A percentile compares a stretch with the other conserved stretches of the same genome.
Evolutionary conservation across 2,329 filamentous ascomycete genomes (phyloP).

Genomic region (Colletotrichum sublineola): DNA sequence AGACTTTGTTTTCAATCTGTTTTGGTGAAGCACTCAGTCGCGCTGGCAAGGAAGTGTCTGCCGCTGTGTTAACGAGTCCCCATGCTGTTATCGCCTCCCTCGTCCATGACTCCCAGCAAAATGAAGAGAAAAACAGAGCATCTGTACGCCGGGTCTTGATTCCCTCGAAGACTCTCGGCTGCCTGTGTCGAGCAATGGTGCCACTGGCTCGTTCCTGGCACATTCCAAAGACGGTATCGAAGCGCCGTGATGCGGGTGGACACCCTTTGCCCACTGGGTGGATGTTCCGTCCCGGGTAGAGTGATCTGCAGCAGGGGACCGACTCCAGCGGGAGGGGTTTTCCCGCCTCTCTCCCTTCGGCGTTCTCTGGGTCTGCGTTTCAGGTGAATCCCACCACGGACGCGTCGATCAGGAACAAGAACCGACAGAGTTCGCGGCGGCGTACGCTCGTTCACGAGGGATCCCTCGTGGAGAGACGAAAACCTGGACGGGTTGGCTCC

Average conservation of each 20-base stretch:
- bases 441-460: background rate
- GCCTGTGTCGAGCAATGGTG: constrained; percentile 11
- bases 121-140: background rate
- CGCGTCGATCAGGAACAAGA: constrained; percentile 37
- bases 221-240: constrained; percentile 11
- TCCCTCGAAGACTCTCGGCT: constrained; percentile 1
- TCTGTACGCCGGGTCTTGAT: background rate
- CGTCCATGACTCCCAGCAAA: constrained; percentile 11
- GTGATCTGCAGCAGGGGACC: constrained; percentile 34
- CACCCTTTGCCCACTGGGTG: constrained; percentile 10
- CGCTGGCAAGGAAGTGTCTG: background rate
- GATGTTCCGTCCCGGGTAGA: constrained; percentile 34
- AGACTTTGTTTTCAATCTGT: constrained; percentile 22
- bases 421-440: constrained; percentile 31
- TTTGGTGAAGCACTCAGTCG: constrained; percentile 6
- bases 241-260: constrained; percentile 17
- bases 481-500: constrained; percentile 9
- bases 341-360: background rate
- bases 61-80: background rate
- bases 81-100: background rate
- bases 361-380: constrained; percentile 22
- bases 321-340: too few relatives aligned
- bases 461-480: constrained; percentile 12
- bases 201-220: constrained; percentile 1
- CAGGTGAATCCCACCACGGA: constrained; percentile 33